Evolutionary conservation across 345 rosid genomes (phyloP).

Genomic region (Gynandropsis gynandra): DNA sequence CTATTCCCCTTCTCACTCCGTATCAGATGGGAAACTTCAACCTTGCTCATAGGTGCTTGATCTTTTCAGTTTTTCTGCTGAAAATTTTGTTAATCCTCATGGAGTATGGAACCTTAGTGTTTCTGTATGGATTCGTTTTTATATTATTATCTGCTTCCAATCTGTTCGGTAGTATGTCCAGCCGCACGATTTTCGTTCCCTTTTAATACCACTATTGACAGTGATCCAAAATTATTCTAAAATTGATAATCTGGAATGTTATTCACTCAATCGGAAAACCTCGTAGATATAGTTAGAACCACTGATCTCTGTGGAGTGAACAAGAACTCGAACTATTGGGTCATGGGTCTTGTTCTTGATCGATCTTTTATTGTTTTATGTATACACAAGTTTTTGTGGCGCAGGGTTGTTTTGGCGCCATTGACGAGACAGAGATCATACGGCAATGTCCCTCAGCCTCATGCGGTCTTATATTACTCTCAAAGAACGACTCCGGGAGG

Average conservation of each 20-base stretch:
- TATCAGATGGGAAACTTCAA: conserved; percentile 28
- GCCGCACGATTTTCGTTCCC: no score
- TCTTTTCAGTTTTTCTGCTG: neutral
- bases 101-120: no score
- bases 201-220: no score
- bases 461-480: conserved; percentile 58
- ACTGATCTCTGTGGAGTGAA: no score
- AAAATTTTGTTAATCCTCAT: no score
- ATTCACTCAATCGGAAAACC: no score
- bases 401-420: conserved; percentile 55
- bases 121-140: no score
- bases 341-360: neutral
- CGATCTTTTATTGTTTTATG: neutral
- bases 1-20: conserved; percentile 22
- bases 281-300: no score
- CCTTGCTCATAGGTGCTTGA: conserved; percentile 28
- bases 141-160: no score
- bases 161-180: no score
- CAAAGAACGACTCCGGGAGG: conserved; percentile 61
- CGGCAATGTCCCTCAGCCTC: conserved; percentile 57
- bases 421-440: conserved; percentile 53
- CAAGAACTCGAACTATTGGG: neutral
- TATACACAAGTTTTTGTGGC: neutral
- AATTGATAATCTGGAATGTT: no score
- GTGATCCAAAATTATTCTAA: no score